A percentile compares a stretch with the other conserved stretches of the same genome.
Conservation (phyloP, 2,329 filamentous ascomycete genomes). For the Botrytis deweyae region DNA sequence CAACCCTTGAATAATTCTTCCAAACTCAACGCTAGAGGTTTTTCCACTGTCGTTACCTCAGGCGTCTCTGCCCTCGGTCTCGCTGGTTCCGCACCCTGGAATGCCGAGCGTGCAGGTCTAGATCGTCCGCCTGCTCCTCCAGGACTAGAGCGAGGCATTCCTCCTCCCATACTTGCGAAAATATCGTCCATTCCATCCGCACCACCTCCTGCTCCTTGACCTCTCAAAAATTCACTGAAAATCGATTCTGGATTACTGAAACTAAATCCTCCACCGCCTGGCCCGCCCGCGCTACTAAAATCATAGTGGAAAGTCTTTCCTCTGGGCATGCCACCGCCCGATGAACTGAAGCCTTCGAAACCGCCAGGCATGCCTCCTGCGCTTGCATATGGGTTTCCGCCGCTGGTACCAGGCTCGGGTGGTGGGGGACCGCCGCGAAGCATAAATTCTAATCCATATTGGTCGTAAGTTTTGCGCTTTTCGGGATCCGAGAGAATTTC, state of each 20-base stretch:
- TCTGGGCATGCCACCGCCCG: constrained; percentile 49
- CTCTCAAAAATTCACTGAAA: constrained; percentile 79
- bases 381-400: constrained; percentile 59
- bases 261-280: constrained; percentile 63
- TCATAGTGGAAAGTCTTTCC: constrained; percentile 50
- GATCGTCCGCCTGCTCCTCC: constrained; percentile 48
- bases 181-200: constrained; percentile 54
- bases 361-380: constrained; percentile 57
- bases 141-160: constrained; percentile 42
- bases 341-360: constrained; percentile 49
- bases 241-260: constrained; percentile 84
- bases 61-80: constrained; percentile 55
- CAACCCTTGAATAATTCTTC: constrained; percentile 87
- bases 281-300: constrained; percentile 46
- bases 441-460: constrained; percentile 91
- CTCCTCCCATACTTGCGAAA: constrained; percentile 41
- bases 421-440: constrained; percentile 75
- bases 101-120: constrained; percentile 41
- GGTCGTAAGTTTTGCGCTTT: constrained; percentile 93
- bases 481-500: constrained; percentile 97
- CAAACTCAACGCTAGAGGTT: constrained; percentile 73
- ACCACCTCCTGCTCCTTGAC: constrained; percentile 44
- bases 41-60: constrained; percentile 89
- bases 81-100: constrained; percentile 43
- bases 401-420: constrained; percentile 54